Evolutionary conservation across 495 filamentous ascomycete genomes (phyloP).

Genomic region (Aspergillus cavernicola): DNA sequence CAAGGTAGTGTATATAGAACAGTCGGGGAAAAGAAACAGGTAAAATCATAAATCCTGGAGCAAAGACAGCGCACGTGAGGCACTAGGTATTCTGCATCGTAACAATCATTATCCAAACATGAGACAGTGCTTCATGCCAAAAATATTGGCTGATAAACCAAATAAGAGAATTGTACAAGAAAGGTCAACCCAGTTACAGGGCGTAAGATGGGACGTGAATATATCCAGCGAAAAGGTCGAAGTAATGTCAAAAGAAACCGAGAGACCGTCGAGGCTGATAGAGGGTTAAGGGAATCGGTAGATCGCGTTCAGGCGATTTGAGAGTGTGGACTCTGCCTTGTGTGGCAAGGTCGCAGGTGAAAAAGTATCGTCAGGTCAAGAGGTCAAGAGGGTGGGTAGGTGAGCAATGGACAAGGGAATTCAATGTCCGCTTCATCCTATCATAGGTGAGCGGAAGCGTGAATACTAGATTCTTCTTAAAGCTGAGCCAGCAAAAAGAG

Average conservation of each 20-base stretch:
- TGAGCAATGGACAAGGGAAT: no score
- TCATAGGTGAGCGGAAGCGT: no score
- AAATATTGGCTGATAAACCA: conserved; percentile 4
- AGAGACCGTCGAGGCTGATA: conserved; percentile 4
- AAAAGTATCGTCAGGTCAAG: neutral
- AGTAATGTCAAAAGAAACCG: neutral
- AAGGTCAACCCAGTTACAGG: conserved; percentile 13
- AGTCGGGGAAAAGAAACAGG: conserved; percentile 5
- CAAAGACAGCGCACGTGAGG: conserved; percentile 9
- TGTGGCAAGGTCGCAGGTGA: neutral
- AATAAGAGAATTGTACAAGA: conserved; percentile 10
- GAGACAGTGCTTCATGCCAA: conserved; percentile 5
- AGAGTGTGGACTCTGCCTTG: neutral
- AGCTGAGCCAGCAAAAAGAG: no score
- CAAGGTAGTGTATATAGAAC: conserved; percentile 15
- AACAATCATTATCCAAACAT: conserved; percentile 21
- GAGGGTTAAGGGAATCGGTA: conserved; percentile 12
- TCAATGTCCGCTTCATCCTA: no score
- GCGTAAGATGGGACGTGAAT: conserved; percentile 1
- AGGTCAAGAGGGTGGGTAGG: no score
- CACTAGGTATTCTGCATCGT: conserved; percentile 15
- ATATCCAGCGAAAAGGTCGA: conserved; percentile 8
- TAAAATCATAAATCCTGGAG: conserved; percentile 9
- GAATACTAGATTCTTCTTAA: no score
- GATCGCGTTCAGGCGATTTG: conserved; percentile 1